Evolutionary conservation across 805 yeast genomes (phyloP).

Genomic region (Candida krabiensis): DNA sequence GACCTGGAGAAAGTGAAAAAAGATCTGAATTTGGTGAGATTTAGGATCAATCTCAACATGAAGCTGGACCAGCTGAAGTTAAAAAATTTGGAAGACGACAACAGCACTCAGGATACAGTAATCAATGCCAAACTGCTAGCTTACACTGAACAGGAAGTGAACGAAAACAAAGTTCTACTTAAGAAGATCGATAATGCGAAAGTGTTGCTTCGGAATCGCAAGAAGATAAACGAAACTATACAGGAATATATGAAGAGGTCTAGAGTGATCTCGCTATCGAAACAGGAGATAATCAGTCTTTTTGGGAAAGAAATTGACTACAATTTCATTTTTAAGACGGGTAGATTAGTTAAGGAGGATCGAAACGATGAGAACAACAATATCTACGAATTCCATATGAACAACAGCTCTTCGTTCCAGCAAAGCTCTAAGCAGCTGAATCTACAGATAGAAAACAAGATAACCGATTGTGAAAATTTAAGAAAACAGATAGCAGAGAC

Average conservation of each 20-base stretch:
- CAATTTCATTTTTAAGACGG: constrained; percentile 22
- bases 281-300: constrained; percentile 23
- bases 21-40: constrained; percentile 17
- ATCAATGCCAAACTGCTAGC: constrained; percentile 19
- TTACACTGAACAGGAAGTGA: constrained; percentile 20
- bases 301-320: constrained; percentile 30
- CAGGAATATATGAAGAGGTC: constrained; percentile 23
- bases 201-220: constrained; percentile 24
- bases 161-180: constrained; percentile 20
- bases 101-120: constrained; percentile 18
- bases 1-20: constrained; percentile 19
- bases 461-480: constrained; percentile 26
- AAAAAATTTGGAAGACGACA: constrained; percentile 13
- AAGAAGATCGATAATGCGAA: constrained; percentile 22
- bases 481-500: constrained; percentile 17
- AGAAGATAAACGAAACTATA: constrained; percentile 25
- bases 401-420: constrained; percentile 18
- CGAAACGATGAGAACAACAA: constrained; percentile 13
- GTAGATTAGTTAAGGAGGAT: constrained; percentile 18
- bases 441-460: constrained; percentile 21
- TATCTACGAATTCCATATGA: constrained; percentile 25
- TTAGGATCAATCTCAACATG: constrained; percentile 19
- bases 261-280: constrained; percentile 22
- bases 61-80: constrained; percentile 22
- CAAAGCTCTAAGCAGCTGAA: constrained; percentile 22